Percentiles rank a stretch among this genome's conserved stretches.
Evolutionary conservation across 306 rosid genomes (phyloP).

Genomic region (Sindora glabra): DNA sequence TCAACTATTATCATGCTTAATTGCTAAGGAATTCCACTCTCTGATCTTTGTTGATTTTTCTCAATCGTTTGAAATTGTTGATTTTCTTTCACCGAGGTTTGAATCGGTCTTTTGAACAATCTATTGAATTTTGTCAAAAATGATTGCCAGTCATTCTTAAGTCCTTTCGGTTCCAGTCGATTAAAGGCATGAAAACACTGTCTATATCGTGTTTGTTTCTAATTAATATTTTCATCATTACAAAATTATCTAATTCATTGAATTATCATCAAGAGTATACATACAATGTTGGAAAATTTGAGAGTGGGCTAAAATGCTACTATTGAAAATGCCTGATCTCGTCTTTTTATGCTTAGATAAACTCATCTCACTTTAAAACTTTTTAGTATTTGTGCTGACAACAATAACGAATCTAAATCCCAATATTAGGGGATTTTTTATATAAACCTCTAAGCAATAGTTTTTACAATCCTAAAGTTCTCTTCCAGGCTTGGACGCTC

Average conservation of each 20-base stretch:
- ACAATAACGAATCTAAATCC: background rate
- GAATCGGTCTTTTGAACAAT: background rate
- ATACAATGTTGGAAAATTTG: background rate
- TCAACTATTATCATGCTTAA: background rate
- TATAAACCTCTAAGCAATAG: background rate
- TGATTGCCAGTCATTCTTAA: background rate
- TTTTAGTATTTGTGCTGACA: background rate
- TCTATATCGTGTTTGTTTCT: background rate
- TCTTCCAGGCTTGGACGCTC: background rate
- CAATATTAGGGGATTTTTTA: background rate
- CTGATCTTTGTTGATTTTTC: background rate
- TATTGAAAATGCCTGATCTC: background rate
- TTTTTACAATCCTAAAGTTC: background rate
- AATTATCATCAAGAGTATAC: background rate
- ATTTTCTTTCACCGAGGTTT: background rate
- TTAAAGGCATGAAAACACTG: background rate
- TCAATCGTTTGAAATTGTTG: background rate
- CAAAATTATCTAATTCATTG: background rate
- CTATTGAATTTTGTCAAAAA: background rate
- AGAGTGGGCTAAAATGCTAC: background rate
- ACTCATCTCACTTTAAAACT: background rate
- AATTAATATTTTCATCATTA: background rate
- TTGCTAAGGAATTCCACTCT: conserved; percentile 1
- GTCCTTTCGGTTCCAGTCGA: background rate
- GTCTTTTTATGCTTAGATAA: background rate